A percentile compares a stretch with the other conserved stretches of the same genome.
Evolutionary conservation across 768 basidiomycete genomes (phyloP).

Genomic region (Lentinula aciculospora): DNA sequence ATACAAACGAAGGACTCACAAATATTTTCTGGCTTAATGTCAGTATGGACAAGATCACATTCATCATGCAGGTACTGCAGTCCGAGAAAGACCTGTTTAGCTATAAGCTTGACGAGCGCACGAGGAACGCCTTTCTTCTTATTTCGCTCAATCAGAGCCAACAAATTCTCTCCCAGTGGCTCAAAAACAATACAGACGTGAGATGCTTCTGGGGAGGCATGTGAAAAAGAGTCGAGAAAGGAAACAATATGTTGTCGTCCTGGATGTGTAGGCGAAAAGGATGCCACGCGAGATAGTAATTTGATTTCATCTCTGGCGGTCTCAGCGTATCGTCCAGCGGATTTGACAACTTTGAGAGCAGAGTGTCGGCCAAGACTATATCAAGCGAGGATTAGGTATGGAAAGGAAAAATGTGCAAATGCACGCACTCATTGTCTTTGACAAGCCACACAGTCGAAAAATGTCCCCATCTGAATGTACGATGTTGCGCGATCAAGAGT

Average conservation of each 20-base stretch:
- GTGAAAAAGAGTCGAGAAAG: constrained; percentile 86
- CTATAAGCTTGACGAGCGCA: constrained; percentile 78
- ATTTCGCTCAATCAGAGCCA: constrained; percentile 70
- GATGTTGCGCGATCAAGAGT: constrained; percentile 20
- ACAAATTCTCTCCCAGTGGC: constrained; percentile 74
- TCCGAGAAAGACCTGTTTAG: constrained; percentile 82
- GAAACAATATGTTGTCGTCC: constrained; percentile 81
- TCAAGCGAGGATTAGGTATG: constrained; percentile 11
- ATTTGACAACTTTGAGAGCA: constrained; percentile 93
- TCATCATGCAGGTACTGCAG: constrained; percentile 91
- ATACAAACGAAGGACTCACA: constrained; percentile 46
- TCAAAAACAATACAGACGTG: constrained; percentile 93
- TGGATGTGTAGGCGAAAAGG: constrained; percentile 67
- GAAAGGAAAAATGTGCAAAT: constrained; percentile 5
- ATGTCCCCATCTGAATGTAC: constrained; percentile 74
- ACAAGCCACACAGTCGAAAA: constrained; percentile 95
- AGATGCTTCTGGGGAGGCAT: constrained; percentile 61
- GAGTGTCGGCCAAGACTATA: constrained; percentile 69
- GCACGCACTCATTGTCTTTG: constrained; percentile 65
- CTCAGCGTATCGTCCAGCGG: constrained; percentile 91
- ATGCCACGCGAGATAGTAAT: constrained; percentile 70
- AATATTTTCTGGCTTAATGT: constrained; percentile 95
- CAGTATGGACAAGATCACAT: constrained; percentile 89
- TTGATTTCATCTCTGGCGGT: constrained; percentile 97
- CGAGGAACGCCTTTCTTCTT: constrained; percentile 82